Conservation (phyloP, 306 rosid genomes). For the Sophora flavescens region DNA sequence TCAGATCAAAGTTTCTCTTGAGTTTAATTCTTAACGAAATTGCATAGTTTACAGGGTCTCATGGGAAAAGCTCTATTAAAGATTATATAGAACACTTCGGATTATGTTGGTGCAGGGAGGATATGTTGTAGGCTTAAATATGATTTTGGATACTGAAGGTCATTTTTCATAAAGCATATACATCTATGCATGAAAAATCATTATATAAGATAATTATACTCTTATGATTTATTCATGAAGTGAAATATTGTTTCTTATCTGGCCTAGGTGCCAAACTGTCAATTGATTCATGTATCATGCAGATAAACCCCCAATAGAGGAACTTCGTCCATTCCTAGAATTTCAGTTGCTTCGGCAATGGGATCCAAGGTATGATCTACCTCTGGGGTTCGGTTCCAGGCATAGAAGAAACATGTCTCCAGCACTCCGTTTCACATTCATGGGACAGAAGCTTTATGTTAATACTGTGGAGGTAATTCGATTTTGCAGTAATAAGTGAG, state of each 20-base stretch:
- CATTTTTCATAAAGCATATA: not conserved
- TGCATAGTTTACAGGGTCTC: not conserved
- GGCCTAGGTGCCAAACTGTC: not conserved
- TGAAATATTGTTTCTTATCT: not conserved
- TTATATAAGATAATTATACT: not conserved
- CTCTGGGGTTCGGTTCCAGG: constrained; percentile 67
- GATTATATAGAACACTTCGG: not conserved
- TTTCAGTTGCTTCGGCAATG: constrained; percentile 91
- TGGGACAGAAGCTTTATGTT: constrained; percentile 93
- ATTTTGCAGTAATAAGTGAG: not conserved
- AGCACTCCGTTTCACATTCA: constrained; percentile 77
- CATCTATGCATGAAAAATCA: not conserved
- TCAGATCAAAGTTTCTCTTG: not conserved
- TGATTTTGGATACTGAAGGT: not conserved
- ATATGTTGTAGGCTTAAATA: not conserved
- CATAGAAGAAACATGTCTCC: constrained; percentile 67
- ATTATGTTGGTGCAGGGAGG: not conserved
- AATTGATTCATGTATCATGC: constrained; percentile 45
- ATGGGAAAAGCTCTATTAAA: not conserved
- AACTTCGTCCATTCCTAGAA: constrained; percentile 86
- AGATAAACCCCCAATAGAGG: constrained; percentile 93
- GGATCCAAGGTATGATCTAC: constrained; percentile 94
- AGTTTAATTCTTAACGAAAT: not conserved
- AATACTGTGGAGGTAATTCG: constrained; percentile 76
- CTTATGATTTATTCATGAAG: not conserved